A percentile compares a stretch with the other conserved stretches of the same genome.
Evolutionary conservation across 805 yeast genomes (phyloP).

Genomic region (Sugiyamaella marilandica): DNA sequence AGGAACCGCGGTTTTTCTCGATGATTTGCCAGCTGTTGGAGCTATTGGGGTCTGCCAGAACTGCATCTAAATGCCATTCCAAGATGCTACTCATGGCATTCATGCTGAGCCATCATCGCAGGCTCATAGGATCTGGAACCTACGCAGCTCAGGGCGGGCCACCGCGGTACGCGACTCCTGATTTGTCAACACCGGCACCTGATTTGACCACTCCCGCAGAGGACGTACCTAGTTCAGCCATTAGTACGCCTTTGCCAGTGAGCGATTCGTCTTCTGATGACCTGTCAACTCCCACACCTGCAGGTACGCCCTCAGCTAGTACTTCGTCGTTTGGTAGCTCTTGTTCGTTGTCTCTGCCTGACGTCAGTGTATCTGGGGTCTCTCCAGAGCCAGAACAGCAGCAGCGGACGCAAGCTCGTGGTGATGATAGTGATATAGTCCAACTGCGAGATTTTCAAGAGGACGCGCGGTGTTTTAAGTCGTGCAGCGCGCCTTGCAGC

Average conservation of each 20-base stretch:
- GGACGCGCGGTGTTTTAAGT: constrained; percentile 2
- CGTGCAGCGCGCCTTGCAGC: constrained; percentile 8
- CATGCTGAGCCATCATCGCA: constrained; percentile 19
- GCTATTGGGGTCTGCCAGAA: constrained; percentile 16
- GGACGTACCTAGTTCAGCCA: too few relatives aligned
- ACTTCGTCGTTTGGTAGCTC: too few relatives aligned
- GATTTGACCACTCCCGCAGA: background rate
- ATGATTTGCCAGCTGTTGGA: constrained; percentile 10
- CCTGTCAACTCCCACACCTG: too few relatives aligned
- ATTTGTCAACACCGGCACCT: background rate
- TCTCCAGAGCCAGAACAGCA: too few relatives aligned
- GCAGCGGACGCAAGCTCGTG: too few relatives aligned
- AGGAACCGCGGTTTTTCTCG: constrained; percentile 10
- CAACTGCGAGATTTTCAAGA: background rate
- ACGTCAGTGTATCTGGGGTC: too few relatives aligned
- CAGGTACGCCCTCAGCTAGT: too few relatives aligned
- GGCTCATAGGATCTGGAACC: constrained; percentile 7
- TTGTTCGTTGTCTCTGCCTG: too few relatives aligned
- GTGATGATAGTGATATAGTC: too few relatives aligned
- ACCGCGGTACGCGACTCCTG: background rate
- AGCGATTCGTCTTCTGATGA: too few relatives aligned
- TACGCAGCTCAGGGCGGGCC: background rate
- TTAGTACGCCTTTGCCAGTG: too few relatives aligned
- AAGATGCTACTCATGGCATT: constrained; percentile 21
- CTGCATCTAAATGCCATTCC: constrained; percentile 19